These are phyloP conservation scores for Polyplosphaeria fusca DNA, from an alignment of 495 filamentous ascomycete genomes.

Conservation along the genomic window DNA sequence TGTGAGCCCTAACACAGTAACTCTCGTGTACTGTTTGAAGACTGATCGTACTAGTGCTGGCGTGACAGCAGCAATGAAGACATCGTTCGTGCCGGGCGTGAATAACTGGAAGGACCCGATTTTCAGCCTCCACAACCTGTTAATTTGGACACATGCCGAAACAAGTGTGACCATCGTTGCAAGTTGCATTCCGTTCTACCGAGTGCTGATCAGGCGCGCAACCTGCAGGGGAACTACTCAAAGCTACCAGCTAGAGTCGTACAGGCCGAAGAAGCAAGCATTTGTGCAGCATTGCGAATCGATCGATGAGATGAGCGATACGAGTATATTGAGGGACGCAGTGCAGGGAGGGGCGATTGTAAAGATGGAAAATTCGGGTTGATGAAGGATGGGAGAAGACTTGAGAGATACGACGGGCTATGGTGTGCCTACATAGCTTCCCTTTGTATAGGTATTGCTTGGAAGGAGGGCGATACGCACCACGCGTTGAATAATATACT, in stretches of 20 bases:
- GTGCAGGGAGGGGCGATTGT: not conserved
- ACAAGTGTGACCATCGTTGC: constrained; percentile 10
- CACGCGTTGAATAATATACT: too few species aligned
- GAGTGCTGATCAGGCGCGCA: constrained; percentile 3
- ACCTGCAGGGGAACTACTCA: not conserved
- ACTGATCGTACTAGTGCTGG: constrained; percentile 6
- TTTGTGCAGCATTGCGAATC: not conserved
- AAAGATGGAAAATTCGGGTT: too few species aligned
- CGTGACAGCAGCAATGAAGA: constrained; percentile 12
- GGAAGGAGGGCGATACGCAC: too few species aligned
- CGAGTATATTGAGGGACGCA: constrained; percentile 1
- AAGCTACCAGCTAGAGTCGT: constrained; percentile 5
- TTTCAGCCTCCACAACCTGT: not conserved
- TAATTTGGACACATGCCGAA: constrained; percentile 13
- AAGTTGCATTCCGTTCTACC: constrained; percentile 15
- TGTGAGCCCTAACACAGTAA: not conserved
- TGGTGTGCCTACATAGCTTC: too few species aligned
- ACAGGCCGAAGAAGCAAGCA: not conserved
- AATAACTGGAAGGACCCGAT: not conserved
- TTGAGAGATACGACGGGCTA: too few species aligned
- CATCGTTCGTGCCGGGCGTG: not conserved
- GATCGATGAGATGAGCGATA: constrained; percentile 7
- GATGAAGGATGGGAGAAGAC: too few species aligned
- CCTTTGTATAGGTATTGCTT: too few species aligned
- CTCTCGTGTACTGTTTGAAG: not conserved